Conservation (phyloP, 352 stramenopile genomes). For the Pythium periplocum region DNA sequence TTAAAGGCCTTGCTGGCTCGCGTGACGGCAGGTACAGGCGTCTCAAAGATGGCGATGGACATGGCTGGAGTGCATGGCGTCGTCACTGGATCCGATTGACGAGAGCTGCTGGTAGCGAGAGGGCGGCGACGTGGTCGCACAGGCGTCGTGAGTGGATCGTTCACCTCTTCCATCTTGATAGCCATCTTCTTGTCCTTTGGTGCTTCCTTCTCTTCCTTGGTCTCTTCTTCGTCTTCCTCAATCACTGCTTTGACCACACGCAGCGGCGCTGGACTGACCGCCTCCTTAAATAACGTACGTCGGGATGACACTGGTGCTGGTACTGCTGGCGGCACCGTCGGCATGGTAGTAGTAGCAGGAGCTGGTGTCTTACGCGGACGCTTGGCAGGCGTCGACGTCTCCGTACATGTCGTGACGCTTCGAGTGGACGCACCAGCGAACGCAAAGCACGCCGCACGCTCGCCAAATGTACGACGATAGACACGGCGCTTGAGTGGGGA, state of each 20-base stretch:
- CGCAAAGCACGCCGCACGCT: constrained; percentile 41
- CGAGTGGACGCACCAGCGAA: constrained; percentile 19
- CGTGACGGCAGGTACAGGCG: too few relatives aligned
- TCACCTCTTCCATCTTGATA: not conserved
- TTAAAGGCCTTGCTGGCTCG: too few relatives aligned
- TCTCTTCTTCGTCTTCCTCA: constrained; percentile 3
- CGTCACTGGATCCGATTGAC: constrained; percentile 10
- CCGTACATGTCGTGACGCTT: constrained; percentile 7
- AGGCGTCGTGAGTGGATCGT: constrained; percentile 36
- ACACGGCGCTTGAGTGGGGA: constrained; percentile 38
- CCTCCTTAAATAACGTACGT: too few relatives aligned
- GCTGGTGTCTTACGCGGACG: too few relatives aligned
- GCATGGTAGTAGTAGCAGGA: too few relatives aligned
- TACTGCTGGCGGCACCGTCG: too few relatives aligned
- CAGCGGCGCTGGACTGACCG: too few relatives aligned
- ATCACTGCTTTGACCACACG: too few relatives aligned
- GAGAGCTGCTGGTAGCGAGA: not conserved
- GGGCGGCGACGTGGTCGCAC: constrained; percentile 23
- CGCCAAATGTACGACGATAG: constrained; percentile 55
- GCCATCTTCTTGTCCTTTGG: not conserved
- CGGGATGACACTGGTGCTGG: too few relatives aligned
- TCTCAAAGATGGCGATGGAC: too few relatives aligned
- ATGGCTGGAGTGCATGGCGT: constrained; percentile 8
- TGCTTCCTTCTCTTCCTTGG: constrained; percentile 3
- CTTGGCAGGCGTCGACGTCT: not conserved